These are phyloP conservation scores for Zygnema cylindricum DNA, from an alignment of 139 green algal species.

Conservation along the genomic window DNA sequence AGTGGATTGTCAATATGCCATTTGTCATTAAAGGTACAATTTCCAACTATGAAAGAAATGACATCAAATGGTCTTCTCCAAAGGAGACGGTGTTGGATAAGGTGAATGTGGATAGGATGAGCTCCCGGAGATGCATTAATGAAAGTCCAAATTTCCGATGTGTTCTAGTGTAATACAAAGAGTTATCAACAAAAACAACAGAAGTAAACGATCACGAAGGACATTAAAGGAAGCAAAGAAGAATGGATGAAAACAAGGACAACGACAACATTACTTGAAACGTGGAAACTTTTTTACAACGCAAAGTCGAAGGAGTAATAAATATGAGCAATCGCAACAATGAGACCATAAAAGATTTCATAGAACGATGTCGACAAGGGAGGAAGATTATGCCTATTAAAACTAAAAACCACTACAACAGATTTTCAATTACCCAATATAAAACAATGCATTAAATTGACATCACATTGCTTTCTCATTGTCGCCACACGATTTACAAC, in stretches of 20 bases:
- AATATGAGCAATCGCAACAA: background rate
- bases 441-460: no score
- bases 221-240: background rate
- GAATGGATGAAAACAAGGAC: background rate
- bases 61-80: slow-evolving; percentile 18
- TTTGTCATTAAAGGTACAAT: slow-evolving; percentile 15
- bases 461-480: no score
- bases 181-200: no score
- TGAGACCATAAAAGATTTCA: background rate
- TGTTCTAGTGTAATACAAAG: background rate
- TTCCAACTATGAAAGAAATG: background rate
- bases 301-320: background rate
- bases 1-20: background rate
- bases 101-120: slow-evolving; percentile 52
- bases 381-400: no score
- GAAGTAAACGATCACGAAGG: no score
- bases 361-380: no score
- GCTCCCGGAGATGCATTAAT: slow-evolving; percentile 11
- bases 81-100: slow-evolving; percentile 16
- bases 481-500: no score
- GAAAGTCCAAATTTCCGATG: slow-evolving; percentile 40
- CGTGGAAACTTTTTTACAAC: background rate
- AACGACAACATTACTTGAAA: background rate
- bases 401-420: no score
- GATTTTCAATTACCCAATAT: no score